These are phyloP conservation scores for Flammula alnicola DNA, from an alignment of 1,284 basidiomycete genomes.

Conservation along the genomic window DNA sequence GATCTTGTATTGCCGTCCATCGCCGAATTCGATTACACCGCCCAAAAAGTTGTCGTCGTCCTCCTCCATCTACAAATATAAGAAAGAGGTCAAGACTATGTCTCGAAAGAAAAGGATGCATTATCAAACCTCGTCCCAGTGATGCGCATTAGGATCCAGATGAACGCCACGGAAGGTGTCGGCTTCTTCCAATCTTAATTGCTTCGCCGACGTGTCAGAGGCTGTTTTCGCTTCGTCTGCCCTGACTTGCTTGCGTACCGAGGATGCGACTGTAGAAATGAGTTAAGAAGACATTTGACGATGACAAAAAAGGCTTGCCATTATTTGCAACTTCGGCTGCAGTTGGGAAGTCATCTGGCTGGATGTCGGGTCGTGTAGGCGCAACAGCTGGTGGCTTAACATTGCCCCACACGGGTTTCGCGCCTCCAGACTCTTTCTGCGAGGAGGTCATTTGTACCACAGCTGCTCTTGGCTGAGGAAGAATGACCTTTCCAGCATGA, in stretches of 20 bases:
- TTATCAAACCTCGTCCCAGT: slow-evolving; percentile 91
- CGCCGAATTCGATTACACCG: slow-evolving; percentile 91
- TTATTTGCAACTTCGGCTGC: slow-evolving; percentile 88
- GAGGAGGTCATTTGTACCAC: slow-evolving; percentile 39
- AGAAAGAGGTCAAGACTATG: neutral
- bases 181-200: slow-evolving; percentile 72
- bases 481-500: slow-evolving; percentile 67
- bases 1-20: slow-evolving; percentile 87
- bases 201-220: slow-evolving; percentile 52
- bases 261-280: slow-evolving; percentile 16
- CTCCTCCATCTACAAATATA: slow-evolving; percentile 72
- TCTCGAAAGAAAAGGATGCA: slow-evolving; percentile 8
- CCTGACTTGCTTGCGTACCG: slow-evolving; percentile 42
- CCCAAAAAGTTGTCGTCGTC: slow-evolving; percentile 90
- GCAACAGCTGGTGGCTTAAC: slow-evolving; percentile 43
- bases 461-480: slow-evolving; percentile 62
- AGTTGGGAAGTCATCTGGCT: slow-evolving; percentile 81
- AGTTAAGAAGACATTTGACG: neutral
- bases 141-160: slow-evolving; percentile 88
- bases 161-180: slow-evolving; percentile 93
- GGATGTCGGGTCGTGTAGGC: slow-evolving; percentile 42
- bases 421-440: slow-evolving; percentile 45
- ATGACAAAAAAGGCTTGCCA: slow-evolving; percentile 42
- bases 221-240: slow-evolving; percentile 37
- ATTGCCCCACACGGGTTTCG: slow-evolving; percentile 69